Percentiles rank a stretch among this genome's conserved stretches.
These are phyloP conservation scores for Pythium phragmitis DNA, from an alignment of 352 stramenopile genomes.

Conservation along the genomic window DNA sequence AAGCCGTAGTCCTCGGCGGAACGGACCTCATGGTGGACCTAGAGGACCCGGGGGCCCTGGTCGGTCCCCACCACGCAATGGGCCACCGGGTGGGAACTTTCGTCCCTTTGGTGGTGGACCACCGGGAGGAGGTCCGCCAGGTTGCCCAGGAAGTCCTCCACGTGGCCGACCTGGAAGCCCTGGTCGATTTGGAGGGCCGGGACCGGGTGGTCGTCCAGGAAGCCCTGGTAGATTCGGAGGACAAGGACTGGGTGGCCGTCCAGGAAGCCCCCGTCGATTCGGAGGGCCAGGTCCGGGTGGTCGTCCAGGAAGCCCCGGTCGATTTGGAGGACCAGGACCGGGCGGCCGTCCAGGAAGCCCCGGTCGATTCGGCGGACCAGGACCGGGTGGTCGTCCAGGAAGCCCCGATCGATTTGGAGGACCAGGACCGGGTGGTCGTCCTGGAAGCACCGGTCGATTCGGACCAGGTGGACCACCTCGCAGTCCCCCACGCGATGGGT, in stretches of 20 bases:
- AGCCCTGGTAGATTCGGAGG: constrained; percentile 1
- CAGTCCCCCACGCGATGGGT: constrained; percentile 11
- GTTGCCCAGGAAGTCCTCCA: constrained; percentile 12
- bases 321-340: no score
- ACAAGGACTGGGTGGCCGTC: not conserved
- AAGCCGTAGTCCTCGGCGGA: constrained; percentile 12
- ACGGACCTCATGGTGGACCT: constrained; percentile 1
- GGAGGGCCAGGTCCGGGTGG: not conserved
- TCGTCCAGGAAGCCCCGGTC: constrained; percentile 12
- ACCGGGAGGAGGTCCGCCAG: constrained; percentile 2
- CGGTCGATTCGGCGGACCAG: no score
- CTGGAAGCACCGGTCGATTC: constrained; percentile 7
- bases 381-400: no score
- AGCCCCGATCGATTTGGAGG: no score
- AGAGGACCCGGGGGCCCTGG: not conserved
- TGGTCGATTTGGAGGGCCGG: constrained; percentile 7
- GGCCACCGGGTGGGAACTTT: constrained; percentile 10
- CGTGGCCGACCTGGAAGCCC: constrained; percentile 13
- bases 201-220: constrained; percentile 3
- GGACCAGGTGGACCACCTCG: constrained; percentile 9
- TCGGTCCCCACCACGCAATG: constrained; percentile 9
- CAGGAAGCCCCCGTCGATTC: constrained; percentile 8
- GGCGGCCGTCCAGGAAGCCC: no score
- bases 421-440: not conserved
- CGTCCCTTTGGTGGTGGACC: constrained; percentile 14